Conservation (phyloP, 768 basidiomycete genomes). For the Phlebiopsis gigantea region DNA sequence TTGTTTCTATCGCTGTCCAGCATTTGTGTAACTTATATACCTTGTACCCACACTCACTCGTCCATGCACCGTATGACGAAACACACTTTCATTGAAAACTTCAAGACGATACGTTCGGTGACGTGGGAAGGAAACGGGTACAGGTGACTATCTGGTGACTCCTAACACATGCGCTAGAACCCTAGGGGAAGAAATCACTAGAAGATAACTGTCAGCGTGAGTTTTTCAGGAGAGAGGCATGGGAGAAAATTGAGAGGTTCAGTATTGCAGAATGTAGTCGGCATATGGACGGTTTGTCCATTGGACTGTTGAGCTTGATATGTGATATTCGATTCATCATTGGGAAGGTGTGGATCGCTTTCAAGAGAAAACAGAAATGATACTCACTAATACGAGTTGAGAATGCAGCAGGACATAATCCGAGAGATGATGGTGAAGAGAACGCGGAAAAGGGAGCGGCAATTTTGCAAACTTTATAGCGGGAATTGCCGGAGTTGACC, state of each 20-base stretch:
- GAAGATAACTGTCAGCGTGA: neutral
- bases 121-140: neutral
- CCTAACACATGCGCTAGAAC: neutral
- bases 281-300: constrained; percentile 35
- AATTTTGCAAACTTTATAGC: neutral
- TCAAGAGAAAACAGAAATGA: neutral
- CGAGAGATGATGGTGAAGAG: neutral
- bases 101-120: neutral
- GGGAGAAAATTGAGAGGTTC: constrained; percentile 17
- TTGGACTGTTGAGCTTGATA: constrained; percentile 48
- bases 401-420: too few species aligned
- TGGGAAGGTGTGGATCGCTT: neutral
- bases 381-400: neutral
- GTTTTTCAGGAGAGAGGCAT: neutral
- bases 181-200: neutral
- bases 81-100: neutral
- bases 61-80: neutral
- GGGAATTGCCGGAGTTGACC: neutral
- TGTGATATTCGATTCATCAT: constrained; percentile 38
- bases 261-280: constrained; percentile 41
- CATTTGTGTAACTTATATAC: constrained; percentile 6
- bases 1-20: constrained; percentile 10
- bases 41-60: neutral
- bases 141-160: neutral
- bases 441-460: neutral